phyloP scores from a whole-genome alignment of 2,329 filamentous ascomycete genomes.

The Dryadomyces quercus-mongolicae region DNA sequence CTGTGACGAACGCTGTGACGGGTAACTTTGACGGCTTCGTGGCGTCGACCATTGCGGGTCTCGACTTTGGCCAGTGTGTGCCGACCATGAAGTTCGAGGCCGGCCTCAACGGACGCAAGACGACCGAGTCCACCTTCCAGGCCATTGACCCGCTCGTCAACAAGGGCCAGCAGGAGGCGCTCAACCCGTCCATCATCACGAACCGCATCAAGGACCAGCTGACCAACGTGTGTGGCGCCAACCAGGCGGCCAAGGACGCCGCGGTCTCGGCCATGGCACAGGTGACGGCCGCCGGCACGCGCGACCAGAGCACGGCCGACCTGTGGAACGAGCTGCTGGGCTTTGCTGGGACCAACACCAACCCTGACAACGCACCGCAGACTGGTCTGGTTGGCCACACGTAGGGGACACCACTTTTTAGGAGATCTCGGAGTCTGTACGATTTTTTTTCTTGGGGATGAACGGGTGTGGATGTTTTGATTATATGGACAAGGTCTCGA shows the following conservation, averaged over 20 bases:
- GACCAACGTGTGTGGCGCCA: constrained; percentile 52
- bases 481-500: too few species aligned
- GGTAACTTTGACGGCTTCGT: constrained; percentile 12
- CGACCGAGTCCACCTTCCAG: constrained; percentile 55
- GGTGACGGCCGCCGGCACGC: constrained; percentile 19
- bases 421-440: not conserved
- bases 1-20: constrained; percentile 9
- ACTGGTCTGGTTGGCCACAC: constrained; percentile 24
- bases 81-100: constrained; percentile 49
- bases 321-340: constrained; percentile 29
- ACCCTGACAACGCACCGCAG: constrained; percentile 26
- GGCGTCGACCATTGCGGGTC: constrained; percentile 7
- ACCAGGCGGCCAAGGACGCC: constrained; percentile 41
- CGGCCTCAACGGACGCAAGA: constrained; percentile 42
- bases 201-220: constrained; percentile 61
- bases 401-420: constrained; percentile 9
- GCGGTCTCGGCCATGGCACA: constrained; percentile 39
- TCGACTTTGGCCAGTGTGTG: constrained; percentile 41
- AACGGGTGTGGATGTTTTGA: too few species aligned
- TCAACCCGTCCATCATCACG: constrained; percentile 64
- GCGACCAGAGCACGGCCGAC: constrained; percentile 24
- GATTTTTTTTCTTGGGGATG: not conserved
- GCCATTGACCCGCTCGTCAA: constrained; percentile 49
- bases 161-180: constrained; percentile 51
- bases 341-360: constrained; percentile 25